Percentiles rank a stretch among this genome's conserved stretches.
These are phyloP conservation scores for Claviceps citrina DNA, from an alignment of 2,329 filamentous ascomycete genomes.

Conservation along the genomic window DNA sequence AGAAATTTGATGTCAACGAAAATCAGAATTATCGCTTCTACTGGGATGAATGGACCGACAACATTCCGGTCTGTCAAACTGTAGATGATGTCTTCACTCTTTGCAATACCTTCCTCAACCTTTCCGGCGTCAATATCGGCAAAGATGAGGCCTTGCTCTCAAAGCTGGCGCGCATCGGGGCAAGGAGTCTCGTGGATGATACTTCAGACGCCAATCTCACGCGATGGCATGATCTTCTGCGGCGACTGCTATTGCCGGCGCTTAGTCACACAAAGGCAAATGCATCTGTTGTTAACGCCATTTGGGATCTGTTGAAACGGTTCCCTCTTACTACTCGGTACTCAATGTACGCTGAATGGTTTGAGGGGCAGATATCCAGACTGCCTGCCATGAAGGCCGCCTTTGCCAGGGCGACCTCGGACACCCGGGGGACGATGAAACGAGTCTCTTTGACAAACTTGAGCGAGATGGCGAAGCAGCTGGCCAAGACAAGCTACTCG, in stretches of 20 bases:
- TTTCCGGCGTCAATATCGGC: constrained; percentile 80
- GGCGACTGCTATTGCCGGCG: constrained; percentile 71
- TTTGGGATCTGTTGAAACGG: constrained; percentile 67
- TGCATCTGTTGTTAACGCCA: constrained; percentile 66
- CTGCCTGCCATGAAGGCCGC: constrained; percentile 62
- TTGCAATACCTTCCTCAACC: constrained; percentile 68
- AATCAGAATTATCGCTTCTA: constrained; percentile 81
- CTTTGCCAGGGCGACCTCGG: constrained; percentile 59
- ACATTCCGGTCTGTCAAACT: constrained; percentile 76
- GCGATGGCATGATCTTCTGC: constrained; percentile 75
- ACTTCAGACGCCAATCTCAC: constrained; percentile 51
- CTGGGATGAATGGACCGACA: constrained; percentile 94
- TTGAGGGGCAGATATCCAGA: constrained; percentile 60
- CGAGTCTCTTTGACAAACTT: constrained; percentile 79
- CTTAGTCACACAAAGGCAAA: constrained; percentile 78
- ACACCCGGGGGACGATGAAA: constrained; percentile 78
- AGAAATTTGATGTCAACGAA: constrained; percentile 60
- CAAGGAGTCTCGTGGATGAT: constrained; percentile 57
- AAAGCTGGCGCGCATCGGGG: constrained; percentile 76
- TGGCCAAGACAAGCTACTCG: constrained; percentile 84
- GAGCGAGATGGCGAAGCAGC: constrained; percentile 66
- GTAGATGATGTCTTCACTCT: constrained; percentile 84
- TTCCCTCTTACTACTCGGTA: constrained; percentile 69
- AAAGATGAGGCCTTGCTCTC: constrained; percentile 63
- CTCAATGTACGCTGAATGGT: constrained; percentile 88